A percentile compares a stretch with the other conserved stretches of the same genome.
phyloP scores from a whole-genome alignment of 108 stramenopile genomes.

The Skeletonema tropicum region DNA sequence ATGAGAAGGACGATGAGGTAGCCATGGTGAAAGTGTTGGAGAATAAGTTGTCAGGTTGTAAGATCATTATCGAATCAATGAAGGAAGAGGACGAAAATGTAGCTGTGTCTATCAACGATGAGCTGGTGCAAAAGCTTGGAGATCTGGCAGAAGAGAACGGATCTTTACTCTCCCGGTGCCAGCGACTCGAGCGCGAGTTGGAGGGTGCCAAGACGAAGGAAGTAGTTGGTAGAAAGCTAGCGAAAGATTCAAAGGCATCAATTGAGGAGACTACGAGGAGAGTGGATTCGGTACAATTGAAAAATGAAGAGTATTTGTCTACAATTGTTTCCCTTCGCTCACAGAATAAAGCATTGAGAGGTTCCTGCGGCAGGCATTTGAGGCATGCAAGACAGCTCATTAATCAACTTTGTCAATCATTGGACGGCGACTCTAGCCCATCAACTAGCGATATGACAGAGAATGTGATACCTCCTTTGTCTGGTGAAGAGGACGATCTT shows the following conservation, averaged over 20 bases:
- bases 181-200: slow-evolving; percentile 17
- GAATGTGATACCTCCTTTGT: not conserved
- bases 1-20: slow-evolving; percentile 7
- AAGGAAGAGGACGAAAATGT: slow-evolving; percentile 10
- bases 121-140: slow-evolving; percentile 16
- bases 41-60: slow-evolving; percentile 11
- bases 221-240: not conserved
- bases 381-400: not conserved
- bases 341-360: not conserved
- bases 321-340: not conserved
- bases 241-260: not conserved
- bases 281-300: not conserved
- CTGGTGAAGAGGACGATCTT: slow-evolving; percentile 8
- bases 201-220: slow-evolving; percentile 7
- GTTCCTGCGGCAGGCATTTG: not conserved
- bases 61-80: slow-evolving; percentile 8
- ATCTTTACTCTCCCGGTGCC: slow-evolving; percentile 14
- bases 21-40: slow-evolving; percentile 15
- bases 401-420: not conserved
- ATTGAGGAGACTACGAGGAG: not conserved
- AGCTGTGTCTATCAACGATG: slow-evolving; percentile 18
- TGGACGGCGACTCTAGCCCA: not conserved
- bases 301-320: not conserved
- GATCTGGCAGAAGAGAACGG: slow-evolving; percentile 32
- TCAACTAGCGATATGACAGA: not conserved